Evolutionary conservation across 768 basidiomycete genomes (phyloP), one percentile per base, ranked within the genome.

Genomic region (Mycena capillaripes): DNA sequence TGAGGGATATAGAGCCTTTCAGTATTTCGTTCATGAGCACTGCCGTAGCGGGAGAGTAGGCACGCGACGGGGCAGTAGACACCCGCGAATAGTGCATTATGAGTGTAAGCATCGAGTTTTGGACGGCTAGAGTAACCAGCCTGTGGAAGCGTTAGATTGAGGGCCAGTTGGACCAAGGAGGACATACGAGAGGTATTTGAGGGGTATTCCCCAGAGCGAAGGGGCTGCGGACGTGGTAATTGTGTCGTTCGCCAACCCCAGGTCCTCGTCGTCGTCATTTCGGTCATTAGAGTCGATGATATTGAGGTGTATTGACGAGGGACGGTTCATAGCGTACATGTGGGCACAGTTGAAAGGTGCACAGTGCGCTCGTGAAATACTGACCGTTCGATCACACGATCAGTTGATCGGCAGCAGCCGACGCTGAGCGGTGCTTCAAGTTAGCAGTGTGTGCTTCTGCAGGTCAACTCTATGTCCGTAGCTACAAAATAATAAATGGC

Each of bases 61-160:
- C 87, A 65, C 89, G 87, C 64, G 92, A 90, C 0, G 94, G 89
- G 3, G 94, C 86, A 21, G 91, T 89, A 12, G 94, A 92, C 62
- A 95, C 92, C 74, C 97, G 91, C 44, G 97, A 98, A 82, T 97
- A 95, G 85, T 98, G 97, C 95, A 99, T 97, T 80, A 98, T 93
- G 81, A 99, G 90, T 38, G 96, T 94, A 66, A 99, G 81, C 66
- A 91, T 84, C 25, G 96, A 96, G 84, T 98, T 98, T 85, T 99
- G 97, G 60, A 96, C 89, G 59, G 95, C 95, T 80, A 97, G 88
- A n/a, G 92, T 93, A 70, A 94, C 86, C 67, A 95, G 87, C 61
- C 94, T 95, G 78, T 56, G 70, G 56, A 62, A 48, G 42, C 17
- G 38, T 56, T 27, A 68, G 67, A 25, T 19, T 2, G 29, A 36